Base-by-base conservation (phyloP, 2,329 filamentous ascomycete genomes). In the Ophiostoma piceae region DNA sequence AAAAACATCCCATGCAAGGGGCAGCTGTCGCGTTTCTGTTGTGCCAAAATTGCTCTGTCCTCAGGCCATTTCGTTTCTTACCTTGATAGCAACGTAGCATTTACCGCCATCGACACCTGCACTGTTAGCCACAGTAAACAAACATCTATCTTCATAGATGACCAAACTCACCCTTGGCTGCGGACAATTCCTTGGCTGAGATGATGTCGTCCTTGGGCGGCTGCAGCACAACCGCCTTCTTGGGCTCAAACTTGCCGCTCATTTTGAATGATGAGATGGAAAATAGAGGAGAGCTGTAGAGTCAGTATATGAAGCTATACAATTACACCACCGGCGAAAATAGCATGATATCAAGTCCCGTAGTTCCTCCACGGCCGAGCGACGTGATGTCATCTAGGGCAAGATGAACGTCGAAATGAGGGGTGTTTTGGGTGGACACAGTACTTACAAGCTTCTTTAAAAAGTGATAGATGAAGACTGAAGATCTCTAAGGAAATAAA, bases 201-300 rank as follows among this genome's bases (percentile, higher is more conserved):
- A 99, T 97, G 51, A 87, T 86, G 76, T 97, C 94, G 77, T 92
- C 86, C 81, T 96, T 98, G 16, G 95, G 95, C 51, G 92, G 90
- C 71, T 90, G 84, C 71, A 99, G 87, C 70, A 88, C 81, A 71
- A 95, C 89, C 2, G 91, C 85, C 37, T 82, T 82, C 80, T 95
- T 96, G 62, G 92, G 92, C 78, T 91, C 90, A 76, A 96, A 96
- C 75, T 86, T 90, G 73, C 84, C 85, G 72, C 84, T 78, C 86
- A 88, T 88, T 72, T 22, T 65, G 62, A 65, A 39, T 65, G 19
- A 11, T 26, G 19, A 6, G 7, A 29, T 29, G 57, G 14, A 12
- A 62, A 12, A 35, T 22, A 65, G n/a, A 9, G 19, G 14, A 8
- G 26, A 5, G 3, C 62, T 65, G 19, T 22, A 39, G 6, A 14